Conservation (phyloP, 1,284 basidiomycete species). For the Cerioporus squamosus region DNA sequence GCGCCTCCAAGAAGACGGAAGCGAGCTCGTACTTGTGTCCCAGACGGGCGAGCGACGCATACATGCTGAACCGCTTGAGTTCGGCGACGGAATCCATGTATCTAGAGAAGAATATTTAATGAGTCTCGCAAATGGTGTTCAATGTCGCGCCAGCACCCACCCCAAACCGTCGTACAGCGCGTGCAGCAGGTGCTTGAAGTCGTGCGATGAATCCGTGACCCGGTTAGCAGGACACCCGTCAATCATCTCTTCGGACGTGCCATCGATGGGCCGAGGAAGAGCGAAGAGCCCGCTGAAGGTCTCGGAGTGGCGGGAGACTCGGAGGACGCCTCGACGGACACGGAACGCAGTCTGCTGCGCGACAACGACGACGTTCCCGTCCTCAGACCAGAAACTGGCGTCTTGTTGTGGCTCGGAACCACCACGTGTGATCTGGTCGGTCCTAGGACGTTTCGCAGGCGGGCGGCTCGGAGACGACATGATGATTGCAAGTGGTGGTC, state of each 20-base stretch:
- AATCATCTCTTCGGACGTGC: not conserved
- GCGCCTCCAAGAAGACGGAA: not conserved
- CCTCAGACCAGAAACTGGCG: constrained; percentile 7
- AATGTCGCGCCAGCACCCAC: not conserved
- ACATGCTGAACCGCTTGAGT: not conserved
- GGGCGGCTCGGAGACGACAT: too few relatives aligned
- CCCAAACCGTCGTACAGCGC: constrained; percentile 6
- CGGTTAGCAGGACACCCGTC: constrained; percentile 10
- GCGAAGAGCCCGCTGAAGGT: constrained; percentile 7
- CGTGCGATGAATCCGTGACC: constrained; percentile 6
- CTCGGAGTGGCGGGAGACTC: constrained; percentile 5
- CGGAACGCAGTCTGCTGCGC: constrained; percentile 3
- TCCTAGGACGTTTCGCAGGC: too few relatives aligned
- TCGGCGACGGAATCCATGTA: too few relatives aligned
- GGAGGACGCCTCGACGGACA: constrained; percentile 4
- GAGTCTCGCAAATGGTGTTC: too few relatives aligned
- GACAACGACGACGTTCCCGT: constrained; percentile 10
- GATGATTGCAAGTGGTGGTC: too few relatives aligned
- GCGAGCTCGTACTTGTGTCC: constrained; percentile 15
- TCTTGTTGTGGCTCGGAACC: not conserved
- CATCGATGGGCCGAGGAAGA: constrained; percentile 1
- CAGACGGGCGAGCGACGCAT: constrained; percentile 6
- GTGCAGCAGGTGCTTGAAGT: constrained; percentile 8
- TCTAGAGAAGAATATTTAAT: too few relatives aligned
- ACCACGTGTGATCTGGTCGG: too few relatives aligned